phyloP scores from a whole-genome alignment of 257 asterid genomes.

The Solanum pimpinellifolium region DNA sequence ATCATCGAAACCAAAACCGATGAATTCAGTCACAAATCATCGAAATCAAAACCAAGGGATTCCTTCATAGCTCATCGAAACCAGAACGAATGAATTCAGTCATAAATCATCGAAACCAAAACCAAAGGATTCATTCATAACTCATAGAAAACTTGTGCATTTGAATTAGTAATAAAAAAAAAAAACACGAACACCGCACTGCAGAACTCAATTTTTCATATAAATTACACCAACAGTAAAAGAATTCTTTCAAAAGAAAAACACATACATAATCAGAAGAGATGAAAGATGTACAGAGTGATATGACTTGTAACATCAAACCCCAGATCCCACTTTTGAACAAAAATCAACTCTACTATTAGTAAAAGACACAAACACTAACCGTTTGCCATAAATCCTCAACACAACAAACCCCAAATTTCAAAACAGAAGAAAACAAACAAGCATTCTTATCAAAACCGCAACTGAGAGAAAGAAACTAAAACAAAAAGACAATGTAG shows the following conservation, averaged over 20 bases:
- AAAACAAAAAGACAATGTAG: not conserved
- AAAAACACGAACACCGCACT: not conserved
- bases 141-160: not conserved
- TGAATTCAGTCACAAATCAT: not conserved
- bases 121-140: not conserved
- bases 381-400: slow-evolving; percentile 5
- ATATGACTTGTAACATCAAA: not conserved
- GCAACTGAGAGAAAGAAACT: not conserved
- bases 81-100: not conserved
- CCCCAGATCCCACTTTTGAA: slow-evolving; percentile 19
- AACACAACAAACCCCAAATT: slow-evolving; percentile 6
- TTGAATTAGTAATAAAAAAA: not conserved
- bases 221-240: not conserved
- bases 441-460: not conserved
- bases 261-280: not conserved
- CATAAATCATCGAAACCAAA: not conserved
- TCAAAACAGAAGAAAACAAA: slow-evolving; percentile 11
- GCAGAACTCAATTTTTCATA: not conserved
- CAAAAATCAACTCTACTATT: not conserved
- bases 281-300: not conserved
- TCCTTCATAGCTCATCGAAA: no score
- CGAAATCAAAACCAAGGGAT: not conserved
- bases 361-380: not conserved
- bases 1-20: not conserved
- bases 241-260: not conserved